Conservation (phyloP, 2,329 filamentous ascomycete genomes). For the Pseudocercospora fijiensis region DNA sequence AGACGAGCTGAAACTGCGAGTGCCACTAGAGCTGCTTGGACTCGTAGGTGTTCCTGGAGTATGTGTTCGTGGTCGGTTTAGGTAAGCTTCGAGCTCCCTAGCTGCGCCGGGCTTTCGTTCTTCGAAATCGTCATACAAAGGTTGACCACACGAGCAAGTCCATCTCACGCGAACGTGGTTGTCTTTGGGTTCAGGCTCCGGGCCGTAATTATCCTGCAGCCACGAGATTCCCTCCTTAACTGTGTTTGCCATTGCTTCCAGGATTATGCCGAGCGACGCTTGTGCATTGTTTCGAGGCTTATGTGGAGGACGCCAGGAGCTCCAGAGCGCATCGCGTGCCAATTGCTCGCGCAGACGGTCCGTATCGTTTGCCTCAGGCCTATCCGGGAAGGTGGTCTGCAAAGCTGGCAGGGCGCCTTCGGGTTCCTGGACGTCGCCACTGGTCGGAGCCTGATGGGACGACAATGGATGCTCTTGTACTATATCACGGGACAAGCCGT, state of each 20-base stretch:
- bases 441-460: no score
- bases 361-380: background rate
- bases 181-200: constrained; percentile 14
- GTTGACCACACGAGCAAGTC: constrained; percentile 24
- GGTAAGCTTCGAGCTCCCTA: constrained; percentile 40
- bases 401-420: background rate
- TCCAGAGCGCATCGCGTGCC: constrained; percentile 6
- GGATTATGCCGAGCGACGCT: background rate
- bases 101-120: constrained; percentile 42
- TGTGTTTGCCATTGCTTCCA: constrained; percentile 1
- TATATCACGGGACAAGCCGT: no score
- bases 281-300: constrained; percentile 1
- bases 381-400: background rate
- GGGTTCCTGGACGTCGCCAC: no score
- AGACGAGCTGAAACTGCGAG: constrained; percentile 12
- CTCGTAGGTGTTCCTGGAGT: constrained; percentile 26
- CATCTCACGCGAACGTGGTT: constrained; percentile 24
- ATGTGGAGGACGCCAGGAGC: constrained; percentile 11
- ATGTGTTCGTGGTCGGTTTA: constrained; percentile 38
- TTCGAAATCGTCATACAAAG: constrained; percentile 43
- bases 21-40: constrained; percentile 13
- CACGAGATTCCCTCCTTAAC: constrained; percentile 8
- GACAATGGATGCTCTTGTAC: no score
- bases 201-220: constrained; percentile 21
- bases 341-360: background rate